Evolutionary conservation across 805 yeast genomes (phyloP), one percentile per base, ranked within the genome.

Genomic region (Nakazawaea anatomiae): DNA sequence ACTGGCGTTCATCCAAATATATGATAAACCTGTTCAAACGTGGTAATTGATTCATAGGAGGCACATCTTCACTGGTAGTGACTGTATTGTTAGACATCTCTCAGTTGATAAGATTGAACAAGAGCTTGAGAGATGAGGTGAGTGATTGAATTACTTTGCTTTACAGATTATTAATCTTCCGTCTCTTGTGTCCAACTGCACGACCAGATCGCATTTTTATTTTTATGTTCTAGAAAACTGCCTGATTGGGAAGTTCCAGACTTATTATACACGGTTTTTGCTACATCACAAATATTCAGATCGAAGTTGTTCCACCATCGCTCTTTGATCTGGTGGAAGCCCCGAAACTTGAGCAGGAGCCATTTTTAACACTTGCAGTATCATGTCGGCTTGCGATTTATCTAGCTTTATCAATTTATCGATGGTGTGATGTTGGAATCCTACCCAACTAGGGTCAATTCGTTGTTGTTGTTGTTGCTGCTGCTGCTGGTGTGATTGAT

Each of bases 321-420:
- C 59, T 53, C 75, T 75, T 59, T 79, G 77, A 46, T 77, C 80
- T 10, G 72, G 72, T 2, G 82, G 82, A 51, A 79, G 66, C 10
- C 69, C 64, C 39, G 70, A 68, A 43, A 79, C 70, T 57, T 79
- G 83, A 38, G 75, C 78, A 5, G 72, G 72, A 0, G 80, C 70
- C 55, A 79, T 65, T 44, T 74, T 67, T 53, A 79, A 67, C 10
- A 79, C 81, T 61, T 79, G 83, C 18, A 76, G 79, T 42, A 79
- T 72, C 57, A 78, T 66, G 50, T 73, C 71, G 30, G 86, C 85
- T 63, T 84, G 87, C 44, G 77, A 76, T 36, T 74, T 76, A 8
- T 82, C 76, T 54, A 85, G 65, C 30, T 69, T 66, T 25, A 74
- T 64, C 40, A 84, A 67, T 62, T 80, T 83, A 25, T 68, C 67